Base-by-base conservation (phyloP, 805 yeast species). In the Scheffersomyces stipitis region DNA sequence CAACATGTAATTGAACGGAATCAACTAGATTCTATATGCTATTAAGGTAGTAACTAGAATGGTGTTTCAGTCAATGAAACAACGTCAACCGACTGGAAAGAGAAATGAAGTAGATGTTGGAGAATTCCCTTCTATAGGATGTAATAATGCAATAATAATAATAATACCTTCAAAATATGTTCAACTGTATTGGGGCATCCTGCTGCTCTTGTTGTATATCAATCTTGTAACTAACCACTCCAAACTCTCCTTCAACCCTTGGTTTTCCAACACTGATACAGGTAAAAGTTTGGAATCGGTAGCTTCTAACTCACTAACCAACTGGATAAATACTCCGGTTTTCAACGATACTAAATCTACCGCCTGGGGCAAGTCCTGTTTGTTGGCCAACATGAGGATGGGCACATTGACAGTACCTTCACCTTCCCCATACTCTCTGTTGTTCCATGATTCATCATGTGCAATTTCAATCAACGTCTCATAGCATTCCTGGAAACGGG, bases 301-400 rank as follows among this genome's bases (percentile, higher is more conserved):
- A 0, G 98, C 99, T 52, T 86, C 84, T 52, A 91, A 64, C 52
- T 82, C 68, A 80, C 70, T 86, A 82, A 34, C 96, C 86, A 52
- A 86, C 77, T 56, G 83, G 72, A 68, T 93, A 80, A 72, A 91
- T 76, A 47, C 91, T 66, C 74, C 93, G 77, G 69, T 91, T 82
- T 55, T 93, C 75, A 61, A 85, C 84, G 65, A 46, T 28, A 68
- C 73, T 46, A 69, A 56, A 40, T 69, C 74, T 17, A 66, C 70
- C 22, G 73, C 74, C 40, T 66, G 69, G 22, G 75, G 74, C 41
- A 69, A 58, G 49, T 93, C 98, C 65, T 90, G 96, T 58, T 93
- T 93, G 60, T 93, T 91, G 5, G 97, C 98, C 53, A 91, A 71
- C 96, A 91, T 91, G 39, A 91, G 69, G 7, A 91, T 80, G 1